Evolutionary conservation across 129 eudicot genomes (phyloP), one percentile per base, ranked within the genome.

Genomic region (Cynara cardunculus): DNA sequence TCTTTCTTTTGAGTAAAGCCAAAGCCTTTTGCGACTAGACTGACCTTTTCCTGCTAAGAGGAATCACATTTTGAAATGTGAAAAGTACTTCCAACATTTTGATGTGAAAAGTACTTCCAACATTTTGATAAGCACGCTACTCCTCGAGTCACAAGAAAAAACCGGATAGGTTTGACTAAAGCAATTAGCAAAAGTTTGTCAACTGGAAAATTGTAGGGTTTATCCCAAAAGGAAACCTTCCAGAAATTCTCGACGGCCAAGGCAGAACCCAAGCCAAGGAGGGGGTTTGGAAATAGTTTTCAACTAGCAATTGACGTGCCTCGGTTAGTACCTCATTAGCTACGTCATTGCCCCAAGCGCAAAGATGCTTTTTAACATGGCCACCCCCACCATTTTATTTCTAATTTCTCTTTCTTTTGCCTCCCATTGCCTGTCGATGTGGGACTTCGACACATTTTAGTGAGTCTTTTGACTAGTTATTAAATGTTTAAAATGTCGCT

Each of bases 251-350:
- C 85, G 73, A 82, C 25, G 66, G 72, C 85, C 21, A 79, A 77
- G 22, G 84, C 28, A 72, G 10, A 80, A 78, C 87, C 75, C 3
- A 75, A 22, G 80, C 85, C 89, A 30, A 79, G 0, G 86, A 86
- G 84, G 85, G 87, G 89, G 87, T 76, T 87, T 87, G 89, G 87
- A 87, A 87, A 87, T 87, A 87, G 87, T 87, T 87, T 87, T 87
- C 89, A 87, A 87, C 87, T 87, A 88, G 91, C 94, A 88, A 90
- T 90, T 80, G 88, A 90, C 88, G 91, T 84, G 87, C 91, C 92
- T 90, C 88, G 83, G 88, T 88, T 84, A 86, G 39, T 68, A 90
- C 91, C 91, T 90, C 90, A 82, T 85, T 84, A 88, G 85, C 89
- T 88, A 81, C 84, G 88, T 85, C 92, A 89, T 89, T 88, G 92